Percentiles rank a stretch among this genome's conserved stretches.
Evolutionary conservation across 805 yeast species (phyloP).

Genomic region (Starmerella cellae): DNA sequence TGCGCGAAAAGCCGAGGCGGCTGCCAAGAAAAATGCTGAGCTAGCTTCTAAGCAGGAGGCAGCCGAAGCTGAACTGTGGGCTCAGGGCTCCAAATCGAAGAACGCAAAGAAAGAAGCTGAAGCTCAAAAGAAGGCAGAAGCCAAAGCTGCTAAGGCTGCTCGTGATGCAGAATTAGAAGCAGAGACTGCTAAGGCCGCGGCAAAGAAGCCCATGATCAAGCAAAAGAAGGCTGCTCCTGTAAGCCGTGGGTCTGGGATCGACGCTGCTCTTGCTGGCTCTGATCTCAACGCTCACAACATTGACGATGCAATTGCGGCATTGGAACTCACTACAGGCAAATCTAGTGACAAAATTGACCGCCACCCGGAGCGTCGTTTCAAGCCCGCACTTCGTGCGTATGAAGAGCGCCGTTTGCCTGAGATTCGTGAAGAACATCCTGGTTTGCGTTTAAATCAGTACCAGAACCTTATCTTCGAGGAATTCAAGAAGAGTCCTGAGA

Average conservation of each 20-base stretch:
- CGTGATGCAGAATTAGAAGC: slow-evolving; percentile 53
- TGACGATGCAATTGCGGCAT: slow-evolving; percentile 67
- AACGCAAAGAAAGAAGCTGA: slow-evolving; percentile 58
- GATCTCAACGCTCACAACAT: slow-evolving; percentile 55
- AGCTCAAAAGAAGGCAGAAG: slow-evolving; percentile 57
- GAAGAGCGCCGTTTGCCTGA: slow-evolving; percentile 64
- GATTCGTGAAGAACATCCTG: slow-evolving; percentile 61
- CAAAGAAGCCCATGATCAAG: slow-evolving; percentile 36
- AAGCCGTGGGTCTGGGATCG: slow-evolving; percentile 40
- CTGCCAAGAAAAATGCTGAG: slow-evolving; percentile 42
- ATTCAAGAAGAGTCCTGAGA: slow-evolving; percentile 65
- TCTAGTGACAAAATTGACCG: slow-evolving; percentile 42
- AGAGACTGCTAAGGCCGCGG: slow-evolving; percentile 51
- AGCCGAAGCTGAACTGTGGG: slow-evolving; percentile 54
- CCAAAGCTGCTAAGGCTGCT: slow-evolving; percentile 68
- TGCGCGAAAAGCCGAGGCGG: slow-evolving; percentile 53
- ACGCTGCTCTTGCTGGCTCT: slow-evolving; percentile 38
- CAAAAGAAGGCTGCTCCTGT: slow-evolving; percentile 62
- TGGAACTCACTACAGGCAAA: slow-evolving; percentile 49
- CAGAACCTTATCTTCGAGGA: slow-evolving; percentile 65
- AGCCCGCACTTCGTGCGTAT: slow-evolving; percentile 61
- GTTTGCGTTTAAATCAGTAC: slow-evolving; percentile 63
- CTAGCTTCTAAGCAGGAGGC: slow-evolving; percentile 37
- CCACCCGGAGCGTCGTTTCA: slow-evolving; percentile 81
- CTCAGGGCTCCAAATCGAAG: slow-evolving; percentile 54